phyloP scores from a whole-genome alignment of 192 early-diverging fungal genomes.

The Mortierella hygrophila region DNA sequence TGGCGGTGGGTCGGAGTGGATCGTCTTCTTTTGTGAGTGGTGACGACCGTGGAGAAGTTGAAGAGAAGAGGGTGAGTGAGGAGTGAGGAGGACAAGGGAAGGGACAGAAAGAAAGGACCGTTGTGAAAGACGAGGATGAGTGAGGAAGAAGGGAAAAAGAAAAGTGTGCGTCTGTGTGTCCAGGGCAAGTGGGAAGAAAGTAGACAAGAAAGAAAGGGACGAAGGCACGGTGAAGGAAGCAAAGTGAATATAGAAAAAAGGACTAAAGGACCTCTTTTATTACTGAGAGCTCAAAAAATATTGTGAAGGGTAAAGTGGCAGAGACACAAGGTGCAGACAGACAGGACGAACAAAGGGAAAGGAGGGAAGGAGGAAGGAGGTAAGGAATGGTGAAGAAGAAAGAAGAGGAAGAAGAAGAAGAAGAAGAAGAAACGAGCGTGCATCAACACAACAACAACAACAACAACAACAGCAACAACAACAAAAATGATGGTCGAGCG shows the following conservation, averaged over 20 bases:
- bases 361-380: no score
- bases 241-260: neutral
- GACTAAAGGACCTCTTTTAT: neutral
- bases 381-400: no score
- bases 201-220: neutral
- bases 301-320: neutral
- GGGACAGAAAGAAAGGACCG: neutral
- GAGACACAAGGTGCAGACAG: neutral
- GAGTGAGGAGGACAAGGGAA: neutral
- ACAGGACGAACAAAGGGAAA: no score
- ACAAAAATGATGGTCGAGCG: no score
- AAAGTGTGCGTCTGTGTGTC: no score
- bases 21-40: neutral
- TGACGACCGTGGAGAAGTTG: neutral
- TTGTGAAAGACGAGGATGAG: neutral
- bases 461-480: neutral
- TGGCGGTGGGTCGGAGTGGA: neutral
- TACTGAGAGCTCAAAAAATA: neutral
- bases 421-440: neutral
- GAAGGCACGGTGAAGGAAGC: neutral
- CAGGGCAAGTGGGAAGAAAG: neutral
- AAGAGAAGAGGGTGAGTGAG: neutral
- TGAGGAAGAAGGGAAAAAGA: neutral
- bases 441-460: neutral
- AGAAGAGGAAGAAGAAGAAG: no score